These are phyloP conservation scores for Schizochytrium sp. DNA, from an alignment of 108 stramenopile genomes.

Conservation along the genomic window DNA sequence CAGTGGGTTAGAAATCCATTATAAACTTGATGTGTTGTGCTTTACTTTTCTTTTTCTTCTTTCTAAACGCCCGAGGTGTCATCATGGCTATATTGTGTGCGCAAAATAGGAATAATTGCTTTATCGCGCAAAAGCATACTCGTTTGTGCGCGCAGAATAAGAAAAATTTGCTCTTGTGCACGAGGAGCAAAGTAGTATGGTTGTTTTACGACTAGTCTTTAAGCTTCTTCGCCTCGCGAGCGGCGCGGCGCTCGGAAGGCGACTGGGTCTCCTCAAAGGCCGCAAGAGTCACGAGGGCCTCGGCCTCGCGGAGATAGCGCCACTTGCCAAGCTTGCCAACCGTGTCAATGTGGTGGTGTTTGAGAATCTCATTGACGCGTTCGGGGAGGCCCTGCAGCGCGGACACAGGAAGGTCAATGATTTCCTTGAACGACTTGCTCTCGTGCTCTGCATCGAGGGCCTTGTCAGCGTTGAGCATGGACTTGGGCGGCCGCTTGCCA, in stretches of 20 bases:
- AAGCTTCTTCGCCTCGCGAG: background rate
- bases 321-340: constrained; percentile 7
- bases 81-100: too few species aligned
- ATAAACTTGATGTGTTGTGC: too few species aligned
- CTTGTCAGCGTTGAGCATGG: constrained; percentile 40
- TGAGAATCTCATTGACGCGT: background rate
- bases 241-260: background rate
- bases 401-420: constrained; percentile 29
- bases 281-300: background rate
- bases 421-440: constrained; percentile 35
- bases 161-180: background rate
- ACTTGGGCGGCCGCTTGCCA: constrained; percentile 9
- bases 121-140: too few species aligned
- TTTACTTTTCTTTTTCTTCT: too few species aligned
- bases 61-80: too few species aligned
- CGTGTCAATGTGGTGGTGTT: background rate
- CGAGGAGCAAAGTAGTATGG: too few species aligned
- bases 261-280: background rate
- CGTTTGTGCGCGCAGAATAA: background rate
- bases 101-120: too few species aligned
- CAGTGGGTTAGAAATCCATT: too few species aligned
- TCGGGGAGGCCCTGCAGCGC: constrained; percentile 35
- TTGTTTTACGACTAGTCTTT: too few species aligned
- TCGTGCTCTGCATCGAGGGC: constrained; percentile 46
- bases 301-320: background rate